Base-by-base conservation (phyloP, 2,329 filamentous ascomycete genomes). In the Pseudogymnoascus sp. region DNA sequence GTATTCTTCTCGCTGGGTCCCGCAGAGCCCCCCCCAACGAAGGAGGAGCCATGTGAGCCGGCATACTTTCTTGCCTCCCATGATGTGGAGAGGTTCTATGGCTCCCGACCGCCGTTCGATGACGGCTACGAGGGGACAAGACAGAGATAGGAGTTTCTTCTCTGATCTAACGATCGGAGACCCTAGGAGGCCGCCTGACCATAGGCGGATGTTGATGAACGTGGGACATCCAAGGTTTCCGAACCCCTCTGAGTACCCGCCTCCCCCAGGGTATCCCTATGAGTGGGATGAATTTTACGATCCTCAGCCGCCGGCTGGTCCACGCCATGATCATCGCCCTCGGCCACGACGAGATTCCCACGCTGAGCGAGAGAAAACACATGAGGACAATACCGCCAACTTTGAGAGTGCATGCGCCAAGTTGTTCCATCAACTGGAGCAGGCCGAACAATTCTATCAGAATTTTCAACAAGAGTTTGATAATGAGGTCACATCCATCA, bases 401-500 rank as follows among this genome's bases (percentile, higher is more conserved):
- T 57, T 57, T 57, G 50, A 31, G 5, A 33, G 28, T 17, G 50
- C 50, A 17, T 57, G 50, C n/a, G n/a, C 26, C 5, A 64, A 64
- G 33, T 61, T 70, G 5, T 61, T 63, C 59, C 50, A 36, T 4
- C 64, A 67, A 1, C 44, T 72, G 7, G 62, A 47, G 15, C 64
- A 68, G 17, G 66, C 69, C 2, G 66, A 66, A 15, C 33, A 62
- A 8, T 68, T 68, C 57, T 71, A 70, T 63, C 65, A 62, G 5
- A 42, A 61, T 11, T 69, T 72, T 26, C 50, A 64, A 17, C 33
- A 35, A n/a, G 60, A 63, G 2, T 71, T 63, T 36, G 64, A 69
- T n/a, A 38, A n/a, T 4, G 69, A 70, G 17, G 60, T 69, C 9
- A 13, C 26, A 0, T 17, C 35, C 4, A 61, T 69, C 33, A 65